A percentile compares a stretch with the other conserved stretches of the same genome.
These are phyloP conservation scores for Lodderomyces jiufengensis DNA, from an alignment of 1,139 yeast genomes.

Conservation along the genomic window DNA sequence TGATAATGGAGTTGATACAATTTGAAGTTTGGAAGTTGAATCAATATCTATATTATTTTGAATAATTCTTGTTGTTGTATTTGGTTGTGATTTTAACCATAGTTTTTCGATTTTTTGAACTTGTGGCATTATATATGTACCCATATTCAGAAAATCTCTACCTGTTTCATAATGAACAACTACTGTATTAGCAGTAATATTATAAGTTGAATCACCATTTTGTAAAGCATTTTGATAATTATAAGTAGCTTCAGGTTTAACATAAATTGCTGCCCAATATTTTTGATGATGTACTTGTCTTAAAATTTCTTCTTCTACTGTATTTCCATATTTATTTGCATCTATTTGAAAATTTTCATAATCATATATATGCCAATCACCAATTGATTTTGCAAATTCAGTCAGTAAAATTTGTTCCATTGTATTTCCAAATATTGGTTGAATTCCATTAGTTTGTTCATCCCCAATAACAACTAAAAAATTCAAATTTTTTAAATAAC, in stretches of 20 bases:
- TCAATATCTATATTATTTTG: constrained; percentile 9
- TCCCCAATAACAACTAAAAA: constrained; percentile 44
- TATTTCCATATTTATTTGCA: constrained; percentile 31
- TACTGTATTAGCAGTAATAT: constrained; percentile 24
- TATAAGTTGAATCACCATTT: constrained; percentile 24
- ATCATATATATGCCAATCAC: constrained; percentile 41
- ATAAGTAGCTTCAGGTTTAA: constrained; percentile 36
- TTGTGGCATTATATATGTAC: constrained; percentile 12
- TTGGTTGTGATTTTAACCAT: constrained; percentile 11
- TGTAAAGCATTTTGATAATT: constrained; percentile 26
- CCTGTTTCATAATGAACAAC: constrained; percentile 38
- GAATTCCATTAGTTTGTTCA: constrained; percentile 23
- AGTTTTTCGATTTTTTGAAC: constrained; percentile 8
- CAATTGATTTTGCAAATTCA: constrained; percentile 21
- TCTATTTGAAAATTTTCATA: constrained; percentile 25
- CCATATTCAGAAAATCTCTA: constrained; percentile 27
- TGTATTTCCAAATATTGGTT: constrained; percentile 31
- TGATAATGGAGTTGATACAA: constrained; percentile 33
- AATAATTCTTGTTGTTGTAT: constrained; percentile 6
- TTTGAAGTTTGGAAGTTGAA: constrained; percentile 14
- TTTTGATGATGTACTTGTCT: constrained; percentile 41
- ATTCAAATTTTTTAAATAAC: constrained; percentile 28
- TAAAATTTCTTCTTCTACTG: constrained; percentile 27
- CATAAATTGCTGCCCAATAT: constrained; percentile 44
- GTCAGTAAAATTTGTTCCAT: constrained; percentile 15